Evolutionary conservation across 768 basidiomycete species (phyloP), one percentile per base, ranked within the genome.

Genomic region (Gymnopilus junonius): DNA sequence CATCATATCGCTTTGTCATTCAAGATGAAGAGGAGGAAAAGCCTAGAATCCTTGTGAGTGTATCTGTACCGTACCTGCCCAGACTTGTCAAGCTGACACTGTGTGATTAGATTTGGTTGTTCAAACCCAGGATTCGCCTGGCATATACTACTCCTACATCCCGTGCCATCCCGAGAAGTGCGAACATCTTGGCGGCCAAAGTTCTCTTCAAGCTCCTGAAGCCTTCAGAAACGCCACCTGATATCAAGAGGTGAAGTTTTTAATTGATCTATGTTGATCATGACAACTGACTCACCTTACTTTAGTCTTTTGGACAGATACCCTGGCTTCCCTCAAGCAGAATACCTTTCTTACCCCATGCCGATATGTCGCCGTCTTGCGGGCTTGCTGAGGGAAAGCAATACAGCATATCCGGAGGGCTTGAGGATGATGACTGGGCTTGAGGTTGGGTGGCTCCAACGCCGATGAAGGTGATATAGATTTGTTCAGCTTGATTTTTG

Each of bases 1-100:
- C 95, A 1, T 91, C 92, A 0, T 95, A 98, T 76, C 91, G 95
- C 10, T 98, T 99, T 70, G 83, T 95, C 34, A 77, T 99, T 32
- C 80, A 86, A 15, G 96, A 97, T 62, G 95, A 96, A 66, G 94
- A 97, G 70, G 87, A 90, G 29, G 93, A 94, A 63, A 84, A 82
- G 27, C 87, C 92, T 4, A 82, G 90, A 57, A 82, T 98, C 14
- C 78, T 97, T 65, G 95, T 97, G 58, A 62, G 91, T 79, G 6
- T 10, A 50, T 50, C n/a, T 20, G 29, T 55, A 25, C 4, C n/a
- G n/a, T 54, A 42, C 6, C 17, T 29, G 21, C 40, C 2, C 58
- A 23, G 4, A 21, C 11, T 2, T 5, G 20, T 60, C n/a, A 31
- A 21, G 4, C 32, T 50, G 42, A 42, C 62, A 62, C 51, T 46